phyloP scores from a whole-genome alignment of 108 stramenopile species.

The Nitzschia sp. region DNA sequence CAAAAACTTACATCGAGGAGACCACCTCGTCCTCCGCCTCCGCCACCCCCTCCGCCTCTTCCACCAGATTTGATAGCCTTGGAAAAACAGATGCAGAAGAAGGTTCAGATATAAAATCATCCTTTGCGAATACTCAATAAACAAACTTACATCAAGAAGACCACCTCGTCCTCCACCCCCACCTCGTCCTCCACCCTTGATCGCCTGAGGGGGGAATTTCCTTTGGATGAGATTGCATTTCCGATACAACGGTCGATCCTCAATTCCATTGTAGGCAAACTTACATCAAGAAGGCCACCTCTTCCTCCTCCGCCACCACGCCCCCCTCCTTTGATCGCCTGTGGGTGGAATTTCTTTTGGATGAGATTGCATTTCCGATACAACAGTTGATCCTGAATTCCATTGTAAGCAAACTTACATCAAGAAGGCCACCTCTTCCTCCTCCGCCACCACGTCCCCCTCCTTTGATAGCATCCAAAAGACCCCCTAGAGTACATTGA shows the following conservation, averaged over 20 bases:
- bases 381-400: too few relatives aligned
- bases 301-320: slow-evolving; percentile 28
- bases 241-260: too few relatives aligned
- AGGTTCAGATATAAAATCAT: too few relatives aligned
- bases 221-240: too few relatives aligned
- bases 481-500: slow-evolving; percentile 18
- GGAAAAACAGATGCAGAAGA: too few relatives aligned
- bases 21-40: slow-evolving; percentile 43
- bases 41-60: slow-evolving; percentile 28
- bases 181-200: slow-evolving; percentile 31
- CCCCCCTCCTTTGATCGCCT: slow-evolving; percentile 16
- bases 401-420: too few relatives aligned
- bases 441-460: slow-evolving; percentile 31
- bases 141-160: slow-evolving; percentile 35
- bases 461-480: slow-evolving; percentile 41
- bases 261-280: too few relatives aligned
- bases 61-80: too few relatives aligned
- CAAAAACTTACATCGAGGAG: slow-evolving; percentile 36
- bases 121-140: too few relatives aligned
- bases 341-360: too few relatives aligned
- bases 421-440: slow-evolving; percentile 8
- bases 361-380: too few relatives aligned
- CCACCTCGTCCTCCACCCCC: slow-evolving; percentile 42
- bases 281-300: slow-evolving; percentile 16
- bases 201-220: too few relatives aligned